Evolutionary conservation across 2,329 filamentous ascomycete species (phyloP), one percentile per base, ranked within the genome.

Genomic region (Stylonectria norvegica): DNA sequence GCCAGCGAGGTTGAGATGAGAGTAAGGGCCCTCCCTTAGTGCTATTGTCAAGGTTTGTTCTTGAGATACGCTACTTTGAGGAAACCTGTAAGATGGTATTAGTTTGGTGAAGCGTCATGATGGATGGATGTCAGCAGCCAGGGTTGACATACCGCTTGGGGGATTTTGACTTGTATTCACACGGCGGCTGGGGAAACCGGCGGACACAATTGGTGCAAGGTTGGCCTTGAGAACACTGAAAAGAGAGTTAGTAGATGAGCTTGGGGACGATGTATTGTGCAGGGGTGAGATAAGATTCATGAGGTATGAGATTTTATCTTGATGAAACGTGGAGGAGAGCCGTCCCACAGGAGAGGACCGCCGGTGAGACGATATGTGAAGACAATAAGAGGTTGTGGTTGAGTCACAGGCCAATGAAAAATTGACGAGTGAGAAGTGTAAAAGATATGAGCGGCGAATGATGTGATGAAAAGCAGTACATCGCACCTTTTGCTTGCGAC

Each of bases 201-300:
- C 74, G 69, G 17, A 66, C 60, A 48, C 75, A 78, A 50, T 78
- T 76, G 30, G 68, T 69, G 58, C 75, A 78, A 11, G 75, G 75
- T 20, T 73, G 71, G 18, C 69, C 67, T 49, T 76, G 72, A 49
- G 75, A 73, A 53, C 75, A 78, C 74, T 78, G 45, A 25, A 43
- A 22, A 10, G 5, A 20, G 9, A 11, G 25, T 54, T 37, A 51
- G 44, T 15, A 38, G 11, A 4, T 9, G 4, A 14, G 25, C 20
- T 23, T 39, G n/a, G n/a, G n/a, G n/a, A n/a, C n/a, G n/a, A n/a
- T n/a, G n/a, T n/a, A n/a, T n/a, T n/a, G n/a, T n/a, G n/a, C n/a
- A n/a, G n/a, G n/a, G n/a, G n/a, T n/a, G n/a, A n/a, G n/a, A n/a
- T n/a, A n/a, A n/a, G n/a, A n/a, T n/a, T n/a, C n/a, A n/a, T n/a